Evolutionary conservation across 306 rosid species (phyloP).

Genomic region (Quercus agrifolia): DNA sequence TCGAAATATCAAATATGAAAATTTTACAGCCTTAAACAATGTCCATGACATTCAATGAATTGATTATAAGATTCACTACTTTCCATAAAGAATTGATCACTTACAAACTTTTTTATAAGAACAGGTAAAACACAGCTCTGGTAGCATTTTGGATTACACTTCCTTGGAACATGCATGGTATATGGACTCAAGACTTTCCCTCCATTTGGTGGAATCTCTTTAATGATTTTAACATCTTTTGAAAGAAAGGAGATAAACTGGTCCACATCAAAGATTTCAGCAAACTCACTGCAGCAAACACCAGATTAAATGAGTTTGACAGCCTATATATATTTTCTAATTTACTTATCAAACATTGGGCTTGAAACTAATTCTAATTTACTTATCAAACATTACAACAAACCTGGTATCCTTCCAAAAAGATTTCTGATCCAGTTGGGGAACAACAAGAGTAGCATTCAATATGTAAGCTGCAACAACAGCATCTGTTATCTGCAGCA

Average conservation of each 20-base stretch:
- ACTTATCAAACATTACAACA: slow-evolving; percentile 1
- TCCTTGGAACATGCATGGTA: slow-evolving; percentile 80
- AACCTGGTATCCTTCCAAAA: slow-evolving; percentile 90
- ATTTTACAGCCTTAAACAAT: not conserved
- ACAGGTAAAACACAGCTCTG: slow-evolving; percentile 59
- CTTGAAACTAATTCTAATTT: no score
- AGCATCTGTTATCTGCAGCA: slow-evolving; percentile 80
- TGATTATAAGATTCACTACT: not conserved
- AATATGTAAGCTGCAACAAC: slow-evolving; percentile 87
- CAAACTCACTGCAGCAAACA: slow-evolving; percentile 67
- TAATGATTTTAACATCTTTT: slow-evolving; percentile 61
- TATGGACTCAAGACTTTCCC: slow-evolving; percentile 40
- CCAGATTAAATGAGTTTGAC: slow-evolving; percentile 8
- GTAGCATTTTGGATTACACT: slow-evolving; percentile 70
- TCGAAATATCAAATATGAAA: not conserved
- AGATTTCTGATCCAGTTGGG: slow-evolving; percentile 82
- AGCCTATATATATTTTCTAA: not conserved
- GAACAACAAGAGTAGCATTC: slow-evolving; percentile 90
- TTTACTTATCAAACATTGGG: no score
- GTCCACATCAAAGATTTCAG: slow-evolving; percentile 72
- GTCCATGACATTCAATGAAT: not conserved
- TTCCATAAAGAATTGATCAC: slow-evolving; percentile 16
- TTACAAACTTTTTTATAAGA: slow-evolving; percentile 65
- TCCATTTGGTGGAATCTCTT: slow-evolving; percentile 49
- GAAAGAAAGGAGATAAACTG: slow-evolving; percentile 68